Evolutionary conservation across 2,329 filamentous ascomycete genomes (phyloP).

Genomic region (Rhexocercosporidium sp.): DNA sequence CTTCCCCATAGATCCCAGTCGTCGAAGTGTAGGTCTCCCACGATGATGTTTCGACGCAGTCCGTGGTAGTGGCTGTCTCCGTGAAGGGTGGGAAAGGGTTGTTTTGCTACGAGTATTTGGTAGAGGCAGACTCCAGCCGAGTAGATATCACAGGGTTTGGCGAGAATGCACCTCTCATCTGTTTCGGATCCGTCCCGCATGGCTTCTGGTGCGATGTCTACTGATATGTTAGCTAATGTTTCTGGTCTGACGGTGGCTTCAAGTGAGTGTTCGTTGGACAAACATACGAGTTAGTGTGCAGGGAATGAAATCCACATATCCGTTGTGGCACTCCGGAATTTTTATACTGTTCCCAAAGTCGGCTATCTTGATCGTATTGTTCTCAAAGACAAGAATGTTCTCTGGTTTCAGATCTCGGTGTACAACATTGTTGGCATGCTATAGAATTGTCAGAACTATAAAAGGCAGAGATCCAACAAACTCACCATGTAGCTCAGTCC

Average conservation of each 20-base stretch:
- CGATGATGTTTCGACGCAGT: not conserved
- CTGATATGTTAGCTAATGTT: not conserved
- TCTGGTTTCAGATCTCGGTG: conserved; percentile 11
- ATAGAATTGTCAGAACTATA: not conserved
- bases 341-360: conserved; percentile 7
- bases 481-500: conserved; percentile 12
- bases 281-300: conserved; percentile 1
- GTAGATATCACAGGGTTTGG: not conserved
- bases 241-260: too few species aligned
- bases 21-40: not conserved
- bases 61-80: not conserved
- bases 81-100: not conserved
- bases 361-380: not conserved
- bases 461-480: not conserved
- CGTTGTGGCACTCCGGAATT: not conserved
- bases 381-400: conserved; percentile 8
- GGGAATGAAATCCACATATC: not conserved
- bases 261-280: too few species aligned
- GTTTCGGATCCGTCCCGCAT: not conserved
- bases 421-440: conserved; percentile 5
- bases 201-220: conserved; percentile 2
- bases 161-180: too few species aligned
- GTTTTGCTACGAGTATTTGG: not conserved
- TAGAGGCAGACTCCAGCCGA: not conserved
- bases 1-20: not conserved